These are phyloP conservation scores for Monascus ruber DNA, from an alignment of 2,329 filamentous ascomycete species.

Conservation along the genomic window DNA sequence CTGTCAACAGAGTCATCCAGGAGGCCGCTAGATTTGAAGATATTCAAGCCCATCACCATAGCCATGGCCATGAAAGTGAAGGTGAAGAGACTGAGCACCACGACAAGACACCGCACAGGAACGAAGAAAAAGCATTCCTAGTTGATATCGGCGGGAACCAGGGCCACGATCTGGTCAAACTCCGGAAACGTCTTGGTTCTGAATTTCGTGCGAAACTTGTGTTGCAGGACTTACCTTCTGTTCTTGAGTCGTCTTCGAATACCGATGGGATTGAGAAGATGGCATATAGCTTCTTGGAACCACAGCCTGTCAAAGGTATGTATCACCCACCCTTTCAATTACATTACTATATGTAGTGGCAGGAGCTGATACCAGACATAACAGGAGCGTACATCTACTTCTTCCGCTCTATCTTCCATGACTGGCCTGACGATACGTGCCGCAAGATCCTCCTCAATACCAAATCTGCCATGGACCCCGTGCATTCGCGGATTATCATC, in stretches of 20 bases:
- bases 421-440: constrained; percentile 25
- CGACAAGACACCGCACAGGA: not conserved
- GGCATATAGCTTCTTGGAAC: constrained; percentile 23
- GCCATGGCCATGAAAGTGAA: no score
- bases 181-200: constrained; percentile 19
- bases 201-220: constrained; percentile 24
- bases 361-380: not conserved
- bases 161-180: constrained; percentile 25
- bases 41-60: not conserved
- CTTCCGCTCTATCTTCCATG: constrained; percentile 27
- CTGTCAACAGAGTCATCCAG: constrained; percentile 13
- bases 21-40: constrained; percentile 8
- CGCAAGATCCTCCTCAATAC: constrained; percentile 22
- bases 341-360: not conserved
- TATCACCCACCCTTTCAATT: not conserved
- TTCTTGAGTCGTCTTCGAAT: constrained; percentile 6
- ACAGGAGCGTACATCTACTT: constrained; percentile 24
- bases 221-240: constrained; percentile 30
- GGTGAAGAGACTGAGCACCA: not conserved
- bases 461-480: constrained; percentile 18
- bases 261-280: constrained; percentile 16
- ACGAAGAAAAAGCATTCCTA: constrained; percentile 20
- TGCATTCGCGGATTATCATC: constrained; percentile 23
- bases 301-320: constrained; percentile 20
- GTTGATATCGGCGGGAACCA: constrained; percentile 34